Evolutionary conservation across 805 yeast genomes (phyloP), one percentile per base, ranked within the genome.

Genomic region (Nadsonia fulvescens): DNA sequence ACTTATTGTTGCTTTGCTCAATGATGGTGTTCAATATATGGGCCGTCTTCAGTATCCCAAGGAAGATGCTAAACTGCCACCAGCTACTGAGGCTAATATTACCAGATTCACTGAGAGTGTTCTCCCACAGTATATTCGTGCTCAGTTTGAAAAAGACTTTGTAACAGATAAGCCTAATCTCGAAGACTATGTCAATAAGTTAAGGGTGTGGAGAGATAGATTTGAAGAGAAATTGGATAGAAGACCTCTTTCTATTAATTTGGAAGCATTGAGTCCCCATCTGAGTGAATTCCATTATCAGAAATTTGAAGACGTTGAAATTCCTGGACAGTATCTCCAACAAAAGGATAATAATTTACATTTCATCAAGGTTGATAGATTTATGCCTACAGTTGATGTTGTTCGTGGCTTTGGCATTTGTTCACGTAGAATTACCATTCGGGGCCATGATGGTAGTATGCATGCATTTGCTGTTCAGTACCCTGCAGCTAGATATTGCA

Each of bases 251-350:
- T 66, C 68, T 38, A 76, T 82, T 25, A 76, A 82, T 38, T 52
- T 89, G 35, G 98, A 89, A 51, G 70, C 82, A 31, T 60, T 89
- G 35, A 82, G 95, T 42, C 94, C 96, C 9, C 96, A 86, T 40
- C 59, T 89, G 48, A 75, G 92, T 46, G 94, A 83, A 46, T 89
- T 91, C 67, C 98, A 89, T 51, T 93, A 89, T 47, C 96, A 89
- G 48, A 86, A 82, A 51, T 89, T 89, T 45, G 99, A 89, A 47
- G 98, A 89, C 25, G 79, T 89, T 32, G 98, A 89, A 47, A 71
- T 89, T 32, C 98, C 98, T 1, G 98, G 99, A 2, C 99, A 89
- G 46, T 89, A 89, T 43, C 55, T 83, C 44, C 58, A 81, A 54
- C 77, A 79, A 47, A 76, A 73, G 46, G 96, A 86, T 41, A 81